Evolutionary conservation across 139 green algal genomes (phyloP), one percentile per base, ranked within the genome.

Genomic region (Tetraselmis striata): DNA sequence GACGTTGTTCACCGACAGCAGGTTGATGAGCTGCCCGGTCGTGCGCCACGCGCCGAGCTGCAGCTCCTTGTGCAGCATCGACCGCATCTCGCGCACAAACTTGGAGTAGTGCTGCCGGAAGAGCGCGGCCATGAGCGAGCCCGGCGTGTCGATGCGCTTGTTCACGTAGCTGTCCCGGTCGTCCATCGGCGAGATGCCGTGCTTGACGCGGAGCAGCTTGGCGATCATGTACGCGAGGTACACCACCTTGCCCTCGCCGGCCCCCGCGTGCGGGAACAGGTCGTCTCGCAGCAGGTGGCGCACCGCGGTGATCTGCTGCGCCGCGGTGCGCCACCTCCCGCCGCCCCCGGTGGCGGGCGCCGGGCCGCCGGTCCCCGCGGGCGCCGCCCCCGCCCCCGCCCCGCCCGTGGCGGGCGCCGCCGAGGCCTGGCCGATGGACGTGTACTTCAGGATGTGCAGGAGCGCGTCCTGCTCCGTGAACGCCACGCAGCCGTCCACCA

Each of bases 161-260:
- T 99, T 99, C 78, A 91, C 93, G 83, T 98, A 99, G 91, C 99
- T 95, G 85, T 99, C 97, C 1, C 97, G 92, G 87, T 98, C 96
- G 82, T 99, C 96, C 85, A 74, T 1, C 29, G 22, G 24, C 59
- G 1, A 30, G 1, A 31, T 1, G 29, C 29, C 59, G 0, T 31
- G 2, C 26, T 2, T 23, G 18, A 23, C 76, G 29, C 25, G 1
- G 28, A 86, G 75, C 23, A 86, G 78, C 23, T 83, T 82, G 77
- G 94, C 85, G 29, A 93, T 84, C 75, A 94, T 88, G 86, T 94
- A 94, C n/a, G 90, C 90, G 26, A 93, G 85, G 84, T 92, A 91
- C 0, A 89, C 93, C 93, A 97, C 98, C 28, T 91, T 90, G 25
- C 93, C 96, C 84, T 97, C 92, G 32, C 87, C 91, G 83, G 88